Evolutionary conservation across 169 alveolate genomes (phyloP), one percentile per base, ranked within the genome.

Genomic region (Blepharisma undulans): DNA sequence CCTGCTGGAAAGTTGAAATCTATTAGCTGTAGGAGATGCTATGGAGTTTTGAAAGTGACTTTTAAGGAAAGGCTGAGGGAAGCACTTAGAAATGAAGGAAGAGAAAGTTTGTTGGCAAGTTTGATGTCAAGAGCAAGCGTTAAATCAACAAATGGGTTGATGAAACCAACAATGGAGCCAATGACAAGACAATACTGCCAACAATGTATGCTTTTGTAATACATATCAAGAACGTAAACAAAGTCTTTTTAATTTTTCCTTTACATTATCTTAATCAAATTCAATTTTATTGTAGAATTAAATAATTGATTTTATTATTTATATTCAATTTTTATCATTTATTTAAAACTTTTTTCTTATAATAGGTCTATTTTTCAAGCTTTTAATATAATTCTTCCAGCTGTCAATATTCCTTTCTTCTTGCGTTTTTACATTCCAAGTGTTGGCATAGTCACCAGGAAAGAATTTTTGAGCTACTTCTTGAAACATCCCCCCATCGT

Each of bases 351-450:
- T 29, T 25, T 82, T 82, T 16, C 78, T 82, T 22, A 82, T 72
- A 32, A 34, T 72, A 48, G 71, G 29, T 82, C 48, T 82, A 22
- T 59, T 22, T 59, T 82, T 82, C 27, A 82, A 30, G 22, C 61
- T 22, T 22, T 22, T 22, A 10, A 82, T 60, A 59, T 82, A 82
- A 10, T 48, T 60, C n/a, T 82, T 32, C 89, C 89, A 82, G 77
- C 78, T 82, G 14, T 82, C 78, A 22, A 22, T 34, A 74, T 82
- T 82, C 60, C 36, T 82, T 59, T 82, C 71, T 82, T 82, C 78
- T 59, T 82, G 89, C 2, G 86, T 78, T 78, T 78, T 78, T 21
- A 78, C 34, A 21, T 22, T 21, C 86, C 86, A 78, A 78, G 86
- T 27, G 71, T 25, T 29, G 29, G 60, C 25, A 78, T 78, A 78